Percentiles rank a stretch among this genome's conserved stretches.
Conservation (phyloP, 2,329 filamentous ascomycete species). For the Epichloe typhina region DNA sequence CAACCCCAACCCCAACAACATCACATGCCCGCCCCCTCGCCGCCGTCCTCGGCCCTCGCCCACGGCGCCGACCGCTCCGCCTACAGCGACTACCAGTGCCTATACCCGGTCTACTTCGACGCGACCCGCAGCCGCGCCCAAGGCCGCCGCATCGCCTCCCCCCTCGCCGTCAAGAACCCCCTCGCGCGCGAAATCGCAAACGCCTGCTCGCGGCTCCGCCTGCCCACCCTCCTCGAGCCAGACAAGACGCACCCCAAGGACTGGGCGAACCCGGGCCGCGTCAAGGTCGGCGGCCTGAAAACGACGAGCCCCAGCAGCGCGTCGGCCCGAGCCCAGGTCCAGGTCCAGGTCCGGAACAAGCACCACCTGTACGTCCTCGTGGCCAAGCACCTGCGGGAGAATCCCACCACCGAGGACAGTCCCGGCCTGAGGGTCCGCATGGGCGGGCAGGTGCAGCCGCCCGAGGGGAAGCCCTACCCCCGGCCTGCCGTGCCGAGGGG, state of each 20-base stretch:
- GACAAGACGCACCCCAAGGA: slow-evolving; percentile 90
- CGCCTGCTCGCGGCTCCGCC: slow-evolving; percentile 61
- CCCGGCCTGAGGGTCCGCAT: slow-evolving; percentile 60
- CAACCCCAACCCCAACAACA: not conserved
- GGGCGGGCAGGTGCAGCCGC: slow-evolving; percentile 51
- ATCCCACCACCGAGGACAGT: slow-evolving; percentile 61
- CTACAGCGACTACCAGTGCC: slow-evolving; percentile 69
- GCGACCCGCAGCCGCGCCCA: slow-evolving; percentile 57
- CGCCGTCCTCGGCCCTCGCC: slow-evolving; percentile 17
- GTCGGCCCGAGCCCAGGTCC: slow-evolving; percentile 26
- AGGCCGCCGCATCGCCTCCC: slow-evolving; percentile 62
- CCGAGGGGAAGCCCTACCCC: slow-evolving; percentile 58
- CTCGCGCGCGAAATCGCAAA: slow-evolving; percentile 80
- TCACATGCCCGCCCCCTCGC: slow-evolving; percentile 11
- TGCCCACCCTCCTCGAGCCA: slow-evolving; percentile 72
- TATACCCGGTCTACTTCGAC: slow-evolving; percentile 97
- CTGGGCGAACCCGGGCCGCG: slow-evolving; percentile 90
- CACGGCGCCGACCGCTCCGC: slow-evolving; percentile 34
- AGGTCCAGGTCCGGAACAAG: slow-evolving; percentile 48
- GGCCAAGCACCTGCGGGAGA: slow-evolving; percentile 57
- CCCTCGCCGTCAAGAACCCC: slow-evolving; percentile 61
- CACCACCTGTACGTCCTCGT: slow-evolving; percentile 80
- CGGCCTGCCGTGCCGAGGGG: slow-evolving; percentile 65
- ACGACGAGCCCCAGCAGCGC: slow-evolving; percentile 10
- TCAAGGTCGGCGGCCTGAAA: slow-evolving; percentile 65